Percentiles rank a stretch among this genome's conserved stretches.
These are phyloP conservation scores for Sparassis latifolia DNA, from an alignment of 1,284 basidiomycete species.

Conservation along the genomic window DNA sequence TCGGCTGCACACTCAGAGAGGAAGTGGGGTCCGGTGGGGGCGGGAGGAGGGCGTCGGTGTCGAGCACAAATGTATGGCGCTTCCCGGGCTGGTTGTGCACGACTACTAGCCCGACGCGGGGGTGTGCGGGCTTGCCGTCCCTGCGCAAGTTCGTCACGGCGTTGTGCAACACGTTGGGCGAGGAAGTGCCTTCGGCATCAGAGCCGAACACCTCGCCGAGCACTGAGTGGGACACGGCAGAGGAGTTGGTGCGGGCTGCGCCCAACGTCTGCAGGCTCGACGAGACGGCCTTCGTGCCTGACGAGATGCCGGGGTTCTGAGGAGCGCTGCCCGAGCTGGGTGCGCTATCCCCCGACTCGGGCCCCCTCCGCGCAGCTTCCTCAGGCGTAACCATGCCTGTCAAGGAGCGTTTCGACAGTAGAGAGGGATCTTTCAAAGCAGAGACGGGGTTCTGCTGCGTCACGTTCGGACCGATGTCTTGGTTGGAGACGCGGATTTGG, in stretches of 20 bases:
- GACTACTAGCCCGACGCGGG: background rate
- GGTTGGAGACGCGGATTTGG: no score
- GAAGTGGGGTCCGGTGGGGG: constrained; percentile 6
- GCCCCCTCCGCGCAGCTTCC: background rate
- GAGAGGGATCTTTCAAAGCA: no score
- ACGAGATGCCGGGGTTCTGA: background rate
- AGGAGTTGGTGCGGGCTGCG: constrained; percentile 3
- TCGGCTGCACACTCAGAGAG: constrained; percentile 9
- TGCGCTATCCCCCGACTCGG: background rate
- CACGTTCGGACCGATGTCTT: no score
- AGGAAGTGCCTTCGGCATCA: background rate
- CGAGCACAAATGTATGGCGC: constrained; percentile 18
- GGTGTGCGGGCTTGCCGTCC: background rate
- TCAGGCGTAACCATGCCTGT: constrained; percentile 3
- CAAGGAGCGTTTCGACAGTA: background rate
- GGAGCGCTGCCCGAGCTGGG: background rate
- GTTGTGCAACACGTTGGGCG: background rate
- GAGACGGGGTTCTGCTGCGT: no score
- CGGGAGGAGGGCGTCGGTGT: constrained; percentile 17
- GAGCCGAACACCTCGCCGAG: constrained; percentile 4
- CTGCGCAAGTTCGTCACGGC: background rate
- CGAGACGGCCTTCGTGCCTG: constrained; percentile 6
- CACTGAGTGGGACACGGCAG: constrained; percentile 8
- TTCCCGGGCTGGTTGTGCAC: background rate
- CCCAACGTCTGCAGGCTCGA: constrained; percentile 2